Base-by-base conservation (phyloP, 2,329 filamentous ascomycete genomes). In the Colletotrichum lini region DNA sequence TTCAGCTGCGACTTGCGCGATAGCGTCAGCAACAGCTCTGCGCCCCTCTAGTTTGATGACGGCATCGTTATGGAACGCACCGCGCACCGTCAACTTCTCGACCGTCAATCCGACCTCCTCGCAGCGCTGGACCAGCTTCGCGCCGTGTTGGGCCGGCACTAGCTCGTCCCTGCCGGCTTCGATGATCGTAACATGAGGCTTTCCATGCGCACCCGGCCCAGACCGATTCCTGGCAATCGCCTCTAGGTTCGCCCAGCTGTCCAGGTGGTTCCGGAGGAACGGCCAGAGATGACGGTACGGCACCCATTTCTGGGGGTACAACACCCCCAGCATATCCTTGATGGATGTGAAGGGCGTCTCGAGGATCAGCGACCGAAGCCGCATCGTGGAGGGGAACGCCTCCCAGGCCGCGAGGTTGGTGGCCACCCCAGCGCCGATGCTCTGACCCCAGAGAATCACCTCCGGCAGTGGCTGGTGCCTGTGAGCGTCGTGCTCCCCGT, bases 301-400 rank as follows among this genome's bases (percentile, higher is more conserved):
- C 8, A 95, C 83, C 92, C 93, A 95, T 75, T 89, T 93, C 75
- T 95, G 92, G 1, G 93, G 93, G 77, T 95, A 96, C 3, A 96
- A 80, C 1, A 89, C 90, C 52, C 88, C 82, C 7, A 96, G 84
- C 92, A 96, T 94, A 21, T 87, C 88, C 69, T 88, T 86, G 66
- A 94, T 88, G 53, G 90, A 93, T 0, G 91, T 88, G 73, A 95
- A 95, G 0, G 93, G 93, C 0, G 93, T 95, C 78, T 96, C 93
- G 2, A 96, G 84, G 13, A 96, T 84, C 61, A 96, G 73, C 1
- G 87, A 83, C 56, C 82, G 73, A 45, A 86, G 78, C 45, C 77
- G 77, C 65, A 84, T 82, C 72, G 80, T 84, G 2, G 82, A 65
- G 4, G 81, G 80, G 50, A 82, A 75, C 40, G 73, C 53, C 2